These are phyloP conservation scores for Sphaerulina populicola DNA, from an alignment of 2,329 filamentous ascomycete genomes.

Conservation along the genomic window DNA sequence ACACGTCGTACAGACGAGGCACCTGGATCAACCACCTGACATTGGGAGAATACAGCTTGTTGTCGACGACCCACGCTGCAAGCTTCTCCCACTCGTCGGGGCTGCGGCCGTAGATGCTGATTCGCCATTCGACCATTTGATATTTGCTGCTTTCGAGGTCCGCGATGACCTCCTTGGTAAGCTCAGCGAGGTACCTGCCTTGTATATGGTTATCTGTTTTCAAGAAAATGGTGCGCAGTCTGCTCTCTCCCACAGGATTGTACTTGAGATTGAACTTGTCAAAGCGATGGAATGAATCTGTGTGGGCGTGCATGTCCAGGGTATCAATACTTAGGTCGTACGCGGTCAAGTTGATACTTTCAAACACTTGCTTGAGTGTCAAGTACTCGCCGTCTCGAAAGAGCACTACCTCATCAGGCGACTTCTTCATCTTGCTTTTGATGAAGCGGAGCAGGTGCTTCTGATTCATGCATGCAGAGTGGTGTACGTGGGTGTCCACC, in stretches of 20 bases:
- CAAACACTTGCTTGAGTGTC: constrained; percentile 86
- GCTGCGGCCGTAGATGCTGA: constrained; percentile 89
- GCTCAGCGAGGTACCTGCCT: constrained; percentile 90
- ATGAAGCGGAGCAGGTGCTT: constrained; percentile 97
- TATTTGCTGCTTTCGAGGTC: constrained; percentile 98
- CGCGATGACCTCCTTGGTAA: constrained; percentile 94
- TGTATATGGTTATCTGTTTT: constrained; percentile 98
- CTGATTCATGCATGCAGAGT: constrained; percentile 99
- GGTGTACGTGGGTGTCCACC: constrained; percentile 97
- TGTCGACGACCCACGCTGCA: constrained; percentile 93
- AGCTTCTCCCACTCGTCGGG: constrained; percentile 97
- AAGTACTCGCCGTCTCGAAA: constrained; percentile 87
- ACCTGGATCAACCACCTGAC: constrained; percentile 96
- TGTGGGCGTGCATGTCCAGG: constrained; percentile 97
- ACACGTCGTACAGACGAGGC: constrained; percentile 88
- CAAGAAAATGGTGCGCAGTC: constrained; percentile 91
- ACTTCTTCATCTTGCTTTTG: constrained; percentile 99
- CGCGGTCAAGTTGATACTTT: constrained; percentile 92
- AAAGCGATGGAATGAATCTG: constrained; percentile 95
- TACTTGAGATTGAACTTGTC: constrained; percentile 99
- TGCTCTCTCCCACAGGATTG: constrained; percentile 92
- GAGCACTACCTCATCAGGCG: constrained; percentile 83
- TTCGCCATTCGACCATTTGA: constrained; percentile 98
- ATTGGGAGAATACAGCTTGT: constrained; percentile 96
- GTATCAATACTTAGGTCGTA: constrained; percentile 98